Evolutionary conservation across 192 early-diverging fungal species (phyloP).

Genomic region (Rhizophagus clarus): DNA sequence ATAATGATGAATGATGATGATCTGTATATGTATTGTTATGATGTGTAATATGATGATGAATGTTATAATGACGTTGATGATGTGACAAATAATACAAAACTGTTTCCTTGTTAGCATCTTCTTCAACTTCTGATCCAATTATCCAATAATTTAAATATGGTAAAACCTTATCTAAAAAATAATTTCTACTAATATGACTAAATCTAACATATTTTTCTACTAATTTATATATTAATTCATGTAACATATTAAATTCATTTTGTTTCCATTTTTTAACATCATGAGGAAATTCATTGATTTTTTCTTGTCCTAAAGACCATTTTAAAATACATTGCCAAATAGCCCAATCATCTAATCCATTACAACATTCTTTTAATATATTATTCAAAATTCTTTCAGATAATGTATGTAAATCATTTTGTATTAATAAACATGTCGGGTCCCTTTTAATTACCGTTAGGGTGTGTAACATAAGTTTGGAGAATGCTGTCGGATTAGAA

Average conservation of each 20-base stretch:
- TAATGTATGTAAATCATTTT: slow-evolving; percentile 12
- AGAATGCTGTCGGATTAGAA: neutral
- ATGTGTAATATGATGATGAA: neutral
- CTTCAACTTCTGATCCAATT: neutral
- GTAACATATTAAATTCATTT: neutral
- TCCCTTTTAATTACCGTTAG: neutral
- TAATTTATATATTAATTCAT: neutral
- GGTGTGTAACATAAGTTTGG: neutral
- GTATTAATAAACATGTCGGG: neutral
- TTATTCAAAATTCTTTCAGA: neutral
- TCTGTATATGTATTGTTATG: neutral
- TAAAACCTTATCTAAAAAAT: neutral
- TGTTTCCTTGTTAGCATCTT: neutral
- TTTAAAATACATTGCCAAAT: slow-evolving; percentile 11
- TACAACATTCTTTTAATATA: neutral
- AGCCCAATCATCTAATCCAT: neutral
- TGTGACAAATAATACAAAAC: neutral
- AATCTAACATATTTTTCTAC: slow-evolving; percentile 1
- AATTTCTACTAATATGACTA: slow-evolving; percentile 11
- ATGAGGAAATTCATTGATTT: neutral
- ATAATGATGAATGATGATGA: neutral
- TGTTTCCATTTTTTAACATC: neutral
- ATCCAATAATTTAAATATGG: slow-evolving; percentile 6
- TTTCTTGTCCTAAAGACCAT: neutral
- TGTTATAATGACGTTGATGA: neutral